Base-by-base conservation (phyloP, 2,329 filamentous ascomycete species). In the Epicoccum sorghinum region DNA sequence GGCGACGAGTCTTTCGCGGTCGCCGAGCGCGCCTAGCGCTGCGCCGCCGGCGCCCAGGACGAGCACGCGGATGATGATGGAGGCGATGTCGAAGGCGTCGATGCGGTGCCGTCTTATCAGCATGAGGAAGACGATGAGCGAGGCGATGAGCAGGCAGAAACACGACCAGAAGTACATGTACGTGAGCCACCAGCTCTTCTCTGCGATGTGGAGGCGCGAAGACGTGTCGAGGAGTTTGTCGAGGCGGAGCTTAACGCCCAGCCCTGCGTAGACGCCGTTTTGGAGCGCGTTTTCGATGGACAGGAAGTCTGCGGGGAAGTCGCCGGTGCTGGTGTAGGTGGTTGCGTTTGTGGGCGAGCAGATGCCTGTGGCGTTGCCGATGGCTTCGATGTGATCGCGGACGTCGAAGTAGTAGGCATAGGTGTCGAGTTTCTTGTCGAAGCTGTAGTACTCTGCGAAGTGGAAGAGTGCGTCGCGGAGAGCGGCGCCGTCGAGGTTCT, bases 1-100 rank as follows among this genome's bases (percentile, higher is more conserved):
- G 5, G 52, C 40, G 45, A 66, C 66, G 1, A 70, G 55, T 4
- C 55, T 45, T 18, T 56, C 36, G 12, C 63, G 55, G 48, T 67
- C 62, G 23, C 64, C 57, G 38, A 68, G 64, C 18, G 75, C 44
- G 6, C 59, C 70, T n/a, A 77, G 55, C 50, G 76, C 58, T 0
- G 62, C 57, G 6, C 49, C 60, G 14, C 75, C 69, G 13, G 68
- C 62, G 4, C 58, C 57, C 1, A 72, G 56, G 2, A 68, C 63
- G 8, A 68, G 44, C 27, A 67, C 53, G 18, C 73, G 70, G 9
- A 65, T 43, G 30, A 71, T 65, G 46, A 77, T 61, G 22, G 72
- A 72, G 13, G 73, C 69, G 52, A 67, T 73, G 58, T 78, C 76
- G 62, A 74, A 77, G 12, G 73, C 47, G 53, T 78, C 75, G 50